These are phyloP conservation scores for Scheffersomyces segobiensis DNA, from an alignment of 1,139 yeast genomes.

Conservation along the genomic window DNA sequence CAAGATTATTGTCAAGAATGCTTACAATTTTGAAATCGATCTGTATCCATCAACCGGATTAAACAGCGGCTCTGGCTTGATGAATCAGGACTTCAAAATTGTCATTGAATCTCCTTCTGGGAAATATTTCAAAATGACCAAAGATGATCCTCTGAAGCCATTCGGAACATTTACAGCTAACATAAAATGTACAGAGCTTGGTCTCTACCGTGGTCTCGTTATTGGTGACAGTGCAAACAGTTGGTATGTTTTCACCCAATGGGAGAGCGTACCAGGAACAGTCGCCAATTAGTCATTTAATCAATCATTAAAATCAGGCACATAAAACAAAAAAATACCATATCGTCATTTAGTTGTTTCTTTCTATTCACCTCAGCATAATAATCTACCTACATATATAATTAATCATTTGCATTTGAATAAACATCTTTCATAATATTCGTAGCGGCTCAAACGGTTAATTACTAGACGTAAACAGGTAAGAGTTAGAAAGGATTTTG, in stretches of 20 bases:
- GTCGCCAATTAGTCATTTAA: slow-evolving; percentile 2
- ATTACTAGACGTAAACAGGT: no score
- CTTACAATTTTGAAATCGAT: slow-evolving; percentile 62
- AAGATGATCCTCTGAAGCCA: slow-evolving; percentile 45
- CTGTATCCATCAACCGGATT: slow-evolving; percentile 67
- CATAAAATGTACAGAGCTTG: slow-evolving; percentile 66
- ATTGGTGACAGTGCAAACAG: slow-evolving; percentile 77
- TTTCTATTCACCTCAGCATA: not conserved
- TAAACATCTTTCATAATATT: not conserved
- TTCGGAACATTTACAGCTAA: slow-evolving; percentile 59
- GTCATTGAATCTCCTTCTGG: slow-evolving; percentile 87
- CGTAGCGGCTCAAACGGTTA: not conserved
- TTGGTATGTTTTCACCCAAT: slow-evolving; percentile 91
- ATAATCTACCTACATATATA: not conserved
- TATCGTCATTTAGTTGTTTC: not conserved
- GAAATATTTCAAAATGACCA: slow-evolving; percentile 60
- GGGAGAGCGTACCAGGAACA: slow-evolving; percentile 58
- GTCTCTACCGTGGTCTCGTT: slow-evolving; percentile 81
- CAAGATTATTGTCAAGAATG: slow-evolving; percentile 54
- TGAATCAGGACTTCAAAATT: slow-evolving; percentile 50
- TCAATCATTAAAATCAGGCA: not conserved
- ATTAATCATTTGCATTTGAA: not conserved
- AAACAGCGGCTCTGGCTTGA: slow-evolving; percentile 34
- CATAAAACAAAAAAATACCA: not conserved
- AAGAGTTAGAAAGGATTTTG: not conserved